Percentiles rank a stretch among this genome's conserved stretches.
phyloP scores from a whole-genome alignment of 2,329 filamentous ascomycete species.

The Cladosporium sp. region DNA sequence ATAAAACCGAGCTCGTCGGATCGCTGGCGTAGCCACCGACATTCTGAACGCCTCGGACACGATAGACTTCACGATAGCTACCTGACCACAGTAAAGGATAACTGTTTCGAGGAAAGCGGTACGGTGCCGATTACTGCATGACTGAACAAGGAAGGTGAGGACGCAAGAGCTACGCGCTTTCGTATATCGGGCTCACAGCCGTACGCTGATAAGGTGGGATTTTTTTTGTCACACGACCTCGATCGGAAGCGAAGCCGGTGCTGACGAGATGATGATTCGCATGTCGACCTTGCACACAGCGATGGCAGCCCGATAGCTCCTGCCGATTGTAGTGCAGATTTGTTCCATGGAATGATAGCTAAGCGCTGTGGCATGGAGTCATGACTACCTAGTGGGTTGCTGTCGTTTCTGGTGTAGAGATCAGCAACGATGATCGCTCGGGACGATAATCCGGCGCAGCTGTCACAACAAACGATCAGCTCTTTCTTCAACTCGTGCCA shows the following conservation, averaged over 20 bases:
- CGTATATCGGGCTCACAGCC: background rate
- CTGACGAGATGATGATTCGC: background rate
- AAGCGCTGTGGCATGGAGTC: too few species aligned
- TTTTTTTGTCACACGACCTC: background rate
- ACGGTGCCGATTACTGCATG: background rate
- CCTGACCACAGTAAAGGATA: background rate
- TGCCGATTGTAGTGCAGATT: too few species aligned
- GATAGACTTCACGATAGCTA: background rate
- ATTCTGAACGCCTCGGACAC: background rate
- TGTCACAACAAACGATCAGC: too few species aligned
- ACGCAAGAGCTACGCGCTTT: background rate
- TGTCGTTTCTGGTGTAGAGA: too few species aligned
- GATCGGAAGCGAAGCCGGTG: background rate
- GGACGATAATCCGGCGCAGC: too few species aligned
- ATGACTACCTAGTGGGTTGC: too few species aligned
- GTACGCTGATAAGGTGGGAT: background rate
- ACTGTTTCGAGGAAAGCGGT: conserved; percentile 11
- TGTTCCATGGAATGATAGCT: too few species aligned
- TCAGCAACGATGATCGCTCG: too few species aligned
- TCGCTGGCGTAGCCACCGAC: background rate
- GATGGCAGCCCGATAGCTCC: too few species aligned
- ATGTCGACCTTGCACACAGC: background rate
- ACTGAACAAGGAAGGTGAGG: conserved; percentile 4
- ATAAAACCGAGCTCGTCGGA: conserved; percentile 3
- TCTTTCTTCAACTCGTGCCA: too few species aligned